phyloP scores from a whole-genome alignment of 176 grass and related monocot species.

The Musa beccarii region DNA sequence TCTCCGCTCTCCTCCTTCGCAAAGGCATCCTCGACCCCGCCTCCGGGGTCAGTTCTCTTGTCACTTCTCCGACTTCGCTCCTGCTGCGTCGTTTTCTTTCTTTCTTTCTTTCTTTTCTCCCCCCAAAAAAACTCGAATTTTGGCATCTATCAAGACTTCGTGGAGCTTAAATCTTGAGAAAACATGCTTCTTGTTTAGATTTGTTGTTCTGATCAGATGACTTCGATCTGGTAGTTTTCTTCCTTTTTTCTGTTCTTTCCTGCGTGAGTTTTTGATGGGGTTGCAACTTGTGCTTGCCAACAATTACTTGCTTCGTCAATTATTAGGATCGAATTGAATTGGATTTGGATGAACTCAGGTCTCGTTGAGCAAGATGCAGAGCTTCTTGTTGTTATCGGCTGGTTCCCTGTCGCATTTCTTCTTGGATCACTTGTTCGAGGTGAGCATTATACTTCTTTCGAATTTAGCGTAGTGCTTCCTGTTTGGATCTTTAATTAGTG shows the following conservation, averaged over 20 bases:
- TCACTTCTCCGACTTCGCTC: neutral
- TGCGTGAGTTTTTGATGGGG: neutral
- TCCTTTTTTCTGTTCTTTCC: neutral
- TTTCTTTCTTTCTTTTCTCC: neutral
- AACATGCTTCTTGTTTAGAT: neutral
- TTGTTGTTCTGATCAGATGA: neutral
- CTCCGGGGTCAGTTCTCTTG: constrained; percentile 31
- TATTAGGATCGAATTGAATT: constrained; percentile 23
- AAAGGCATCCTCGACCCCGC: constrained; percentile 41
- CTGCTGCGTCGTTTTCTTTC: neutral
- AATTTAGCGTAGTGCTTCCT: neutral
- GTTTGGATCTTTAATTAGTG: neutral
- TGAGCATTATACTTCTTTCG: constrained; percentile 10
- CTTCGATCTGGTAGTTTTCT: neutral
- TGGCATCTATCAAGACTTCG: neutral
- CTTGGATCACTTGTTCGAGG: constrained; percentile 93
- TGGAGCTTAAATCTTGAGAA: neutral
- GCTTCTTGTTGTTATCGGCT: constrained; percentile 67
- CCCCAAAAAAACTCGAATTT: neutral
- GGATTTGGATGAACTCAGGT: constrained; percentile 33
- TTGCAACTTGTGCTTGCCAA: neutral
- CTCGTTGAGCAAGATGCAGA: constrained; percentile 48
- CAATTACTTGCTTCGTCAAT: neutral
- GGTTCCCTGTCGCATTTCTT: constrained; percentile 95
- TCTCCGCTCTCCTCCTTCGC: constrained; percentile 35